Conservation (phyloP, 768 basidiomycete species). For the Xerocomus brunneocitrinus region DNA sequence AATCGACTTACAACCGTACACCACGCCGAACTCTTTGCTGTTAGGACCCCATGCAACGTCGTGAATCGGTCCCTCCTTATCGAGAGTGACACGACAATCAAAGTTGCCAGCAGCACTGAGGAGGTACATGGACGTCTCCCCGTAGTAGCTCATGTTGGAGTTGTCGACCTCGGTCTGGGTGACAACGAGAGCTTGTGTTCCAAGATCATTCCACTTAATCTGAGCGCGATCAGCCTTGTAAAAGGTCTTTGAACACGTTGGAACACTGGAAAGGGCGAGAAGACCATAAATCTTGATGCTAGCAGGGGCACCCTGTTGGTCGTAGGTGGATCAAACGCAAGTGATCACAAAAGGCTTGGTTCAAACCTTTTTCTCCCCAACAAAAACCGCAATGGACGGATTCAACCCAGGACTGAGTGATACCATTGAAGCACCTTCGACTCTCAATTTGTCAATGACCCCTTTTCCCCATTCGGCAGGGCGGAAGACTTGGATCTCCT, state of each 20-base stretch:
- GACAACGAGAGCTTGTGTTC: constrained; percentile 85
- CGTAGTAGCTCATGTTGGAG: constrained; percentile 96
- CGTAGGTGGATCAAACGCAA: background rate
- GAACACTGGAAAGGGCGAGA: constrained; percentile 50
- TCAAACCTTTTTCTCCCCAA: constrained; percentile 86
- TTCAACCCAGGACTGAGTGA: constrained; percentile 80
- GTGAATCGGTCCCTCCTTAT: constrained; percentile 97
- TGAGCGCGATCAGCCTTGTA: constrained; percentile 91
- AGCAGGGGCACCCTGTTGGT: constrained; percentile 73
- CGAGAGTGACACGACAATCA: constrained; percentile 81
- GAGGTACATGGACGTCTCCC: constrained; percentile 93
- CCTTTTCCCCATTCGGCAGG: constrained; percentile 79
- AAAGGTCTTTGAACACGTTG: constrained; percentile 86
- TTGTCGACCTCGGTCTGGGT: constrained; percentile 97
- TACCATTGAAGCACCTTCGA: constrained; percentile 78
- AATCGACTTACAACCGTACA: constrained; percentile 83
- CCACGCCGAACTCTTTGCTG: constrained; percentile 93
- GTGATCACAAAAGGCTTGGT: background rate
- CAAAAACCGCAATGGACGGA: constrained; percentile 86
- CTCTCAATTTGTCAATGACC: constrained; percentile 73
- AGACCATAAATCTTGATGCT: constrained; percentile 82
- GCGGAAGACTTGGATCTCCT: constrained; percentile 80
- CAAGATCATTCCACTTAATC: constrained; percentile 95
- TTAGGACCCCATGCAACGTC: constrained; percentile 96
- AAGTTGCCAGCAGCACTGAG: constrained; percentile 91